phyloP scores from a whole-genome alignment of 805 yeast species.

The Alloascoidea africana region DNA sequence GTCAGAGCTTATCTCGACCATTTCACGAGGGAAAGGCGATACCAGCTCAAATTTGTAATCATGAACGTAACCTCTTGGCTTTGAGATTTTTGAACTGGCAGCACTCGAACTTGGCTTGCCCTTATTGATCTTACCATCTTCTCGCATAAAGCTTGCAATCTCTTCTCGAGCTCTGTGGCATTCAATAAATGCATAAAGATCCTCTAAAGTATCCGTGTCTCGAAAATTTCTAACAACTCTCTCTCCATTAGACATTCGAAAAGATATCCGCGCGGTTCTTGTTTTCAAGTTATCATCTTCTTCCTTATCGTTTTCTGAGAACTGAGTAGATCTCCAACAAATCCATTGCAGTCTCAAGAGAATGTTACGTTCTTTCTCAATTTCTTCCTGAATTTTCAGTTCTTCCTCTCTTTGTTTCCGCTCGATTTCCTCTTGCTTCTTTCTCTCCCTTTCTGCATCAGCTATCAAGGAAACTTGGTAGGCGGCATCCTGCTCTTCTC shows the following conservation, averaged over 20 bases:
- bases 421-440: conserved; percentile 11
- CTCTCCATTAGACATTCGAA: conserved; percentile 48
- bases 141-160: conserved; percentile 1
- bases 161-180: conserved; percentile 17
- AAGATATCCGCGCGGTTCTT: conserved; percentile 44
- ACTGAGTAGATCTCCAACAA: conserved; percentile 26
- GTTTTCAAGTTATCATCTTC: background rate
- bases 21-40: conserved; percentile 42
- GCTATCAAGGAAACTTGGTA: conserved; percentile 53
- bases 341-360: conserved; percentile 25
- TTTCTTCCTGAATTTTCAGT: conserved; percentile 10
- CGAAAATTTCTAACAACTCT: conserved; percentile 37
- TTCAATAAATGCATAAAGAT: conserved; percentile 61
- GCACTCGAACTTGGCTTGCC: conserved; percentile 14
- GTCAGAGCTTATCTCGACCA: conserved; percentile 19
- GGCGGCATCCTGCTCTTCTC: conserved; percentile 65
- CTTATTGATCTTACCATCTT: conserved; percentile 5
- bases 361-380: conserved; percentile 9
- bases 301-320: conserved; percentile 14
- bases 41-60: conserved; percentile 32
- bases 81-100: conserved; percentile 11
- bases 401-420: conserved; percentile 9
- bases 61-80: conserved; percentile 28
- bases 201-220: conserved; percentile 33
- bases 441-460: conserved; percentile 41